A percentile compares a stretch with the other conserved stretches of the same genome.
Conservation (phyloP, 139 green algal species). For the Asterochloris erici region DNA sequence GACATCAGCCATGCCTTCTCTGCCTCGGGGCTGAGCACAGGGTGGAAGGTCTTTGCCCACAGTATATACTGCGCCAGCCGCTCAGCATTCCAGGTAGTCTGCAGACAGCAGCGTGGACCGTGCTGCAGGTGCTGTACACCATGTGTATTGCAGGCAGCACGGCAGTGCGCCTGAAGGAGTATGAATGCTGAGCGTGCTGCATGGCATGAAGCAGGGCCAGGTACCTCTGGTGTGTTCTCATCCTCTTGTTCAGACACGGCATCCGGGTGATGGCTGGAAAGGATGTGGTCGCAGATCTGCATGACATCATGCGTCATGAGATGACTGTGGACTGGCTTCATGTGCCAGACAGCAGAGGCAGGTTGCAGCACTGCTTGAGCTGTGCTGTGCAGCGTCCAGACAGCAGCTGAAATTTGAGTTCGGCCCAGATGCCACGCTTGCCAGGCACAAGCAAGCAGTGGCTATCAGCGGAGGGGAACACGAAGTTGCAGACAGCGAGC, state of each 20-base stretch:
- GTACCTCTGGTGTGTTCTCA: background rate
- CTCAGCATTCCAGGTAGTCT: slow-evolving; percentile 55
- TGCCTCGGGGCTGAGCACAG: slow-evolving; percentile 49
- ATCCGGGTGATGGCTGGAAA: too few species aligned
- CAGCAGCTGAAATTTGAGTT: background rate
- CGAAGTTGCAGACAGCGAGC: background rate
- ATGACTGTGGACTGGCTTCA: too few species aligned
- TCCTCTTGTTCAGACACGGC: too few species aligned
- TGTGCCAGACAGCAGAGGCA: too few species aligned
- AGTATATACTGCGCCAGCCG: slow-evolving; percentile 69
- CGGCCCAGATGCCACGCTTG: background rate
- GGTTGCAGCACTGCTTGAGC: too few species aligned
- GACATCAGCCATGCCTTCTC: slow-evolving; percentile 15
- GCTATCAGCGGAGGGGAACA: background rate
- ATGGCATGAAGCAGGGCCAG: background rate
- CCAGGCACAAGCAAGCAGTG: background rate
- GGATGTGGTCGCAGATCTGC: too few species aligned
- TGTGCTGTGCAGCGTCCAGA: background rate
- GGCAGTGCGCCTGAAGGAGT: background rate
- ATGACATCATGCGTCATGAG: too few species aligned
- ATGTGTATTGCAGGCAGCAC: background rate
- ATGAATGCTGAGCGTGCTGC: background rate
- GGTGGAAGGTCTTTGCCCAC: slow-evolving; percentile 57
- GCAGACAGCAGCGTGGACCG: background rate
- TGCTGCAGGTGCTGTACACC: background rate